Evolutionary conservation across 23 red algal species (phyloP), one percentile per base, ranked within the genome.

Genomic region (Gracilaria vermiculophylla): DNA sequence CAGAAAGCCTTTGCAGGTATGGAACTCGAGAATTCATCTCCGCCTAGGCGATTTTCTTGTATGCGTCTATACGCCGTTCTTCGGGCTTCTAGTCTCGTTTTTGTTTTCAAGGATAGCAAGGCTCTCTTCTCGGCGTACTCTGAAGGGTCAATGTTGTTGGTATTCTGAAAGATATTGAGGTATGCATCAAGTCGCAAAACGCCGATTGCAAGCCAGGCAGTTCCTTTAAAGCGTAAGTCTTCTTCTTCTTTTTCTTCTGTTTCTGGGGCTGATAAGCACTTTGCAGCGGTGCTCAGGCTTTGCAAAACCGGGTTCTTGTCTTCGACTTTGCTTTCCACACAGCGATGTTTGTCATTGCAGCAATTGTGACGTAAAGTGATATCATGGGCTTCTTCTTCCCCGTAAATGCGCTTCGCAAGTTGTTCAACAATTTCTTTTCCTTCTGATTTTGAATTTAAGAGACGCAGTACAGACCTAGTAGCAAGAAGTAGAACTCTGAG

Each of bases 161-260:
- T 33, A n/a, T 13, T 2, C 9, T 85, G 36, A 36, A 55, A 45
- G 1, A 73, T 47, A 20, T 25, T 25, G 25, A 73, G 8, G n/a
- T 73, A 73, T 5, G 6, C 21, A 13, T 50, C n/a, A 11, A 85
- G 17, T 31, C 81, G 81, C 16, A 34, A 49, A 52, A 71, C 47
- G 33, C 81, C 81, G 19, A 85, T 48, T 2, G 81, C 40, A 52
- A 71, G 71, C 81, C 81, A 85, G 13, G 81, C 81, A 20, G 29
- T 57, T n/a, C 75, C 50, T 21, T 16, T 56, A 24, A 2, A 35
- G 14, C 58, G 58, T 34, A 35, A 17, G 28, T 64, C 14, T 64
- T 64, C 58, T 0, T 12, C 17, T 5, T 64, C 28, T 32, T 28
- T 36, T 14, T 16, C 16, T 64, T 64, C 58, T n/a, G n/a, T n/a